Percentiles rank a stretch among this genome's conserved stretches.
Conservation (phyloP, 1,284 basidiomycete species). For the Cutaneotrichosporon sp. region DNA sequence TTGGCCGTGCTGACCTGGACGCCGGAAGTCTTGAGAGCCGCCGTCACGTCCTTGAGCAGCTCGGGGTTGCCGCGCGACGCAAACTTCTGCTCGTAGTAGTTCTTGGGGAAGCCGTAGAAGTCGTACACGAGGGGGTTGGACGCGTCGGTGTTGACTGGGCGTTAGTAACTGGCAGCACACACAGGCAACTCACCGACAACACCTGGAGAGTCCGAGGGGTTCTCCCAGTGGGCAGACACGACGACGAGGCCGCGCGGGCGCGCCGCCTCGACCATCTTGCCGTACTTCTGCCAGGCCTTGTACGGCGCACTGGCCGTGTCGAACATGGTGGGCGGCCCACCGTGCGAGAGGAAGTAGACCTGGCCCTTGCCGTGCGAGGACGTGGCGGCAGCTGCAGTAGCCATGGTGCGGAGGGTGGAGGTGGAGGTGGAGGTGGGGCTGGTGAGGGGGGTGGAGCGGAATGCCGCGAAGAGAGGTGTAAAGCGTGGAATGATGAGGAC, state of each 20-base stretch:
- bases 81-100: slow-evolving; percentile 54
- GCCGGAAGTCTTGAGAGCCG: slow-evolving; percentile 36
- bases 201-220: slow-evolving; percentile 21
- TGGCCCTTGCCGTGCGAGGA: slow-evolving; percentile 28
- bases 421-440: neutral
- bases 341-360: slow-evolving; percentile 51
- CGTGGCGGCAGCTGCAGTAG: neutral
- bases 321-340: slow-evolving; percentile 56
- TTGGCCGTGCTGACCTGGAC: slow-evolving; percentile 32
- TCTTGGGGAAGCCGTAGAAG: slow-evolving; percentile 55
- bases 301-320: slow-evolving; percentile 49
- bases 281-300: slow-evolving; percentile 53
- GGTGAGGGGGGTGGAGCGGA: slow-evolving; percentile 5
- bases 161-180: slow-evolving; percentile 10
- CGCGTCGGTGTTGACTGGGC: slow-evolving; percentile 47
- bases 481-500: slow-evolving; percentile 11
- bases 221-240: slow-evolving; percentile 58
- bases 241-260: slow-evolving; percentile 53
- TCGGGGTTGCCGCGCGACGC: slow-evolving; percentile 29
- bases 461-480: neutral
- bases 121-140: slow-evolving; percentile 56
- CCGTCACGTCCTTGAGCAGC: slow-evolving; percentile 37
- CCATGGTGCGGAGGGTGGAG: slow-evolving; percentile 8
- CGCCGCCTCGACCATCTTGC: slow-evolving; percentile 36
- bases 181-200: slow-evolving; percentile 37